phyloP scores from a whole-genome alignment of 1,284 basidiomycete species.

The Neotropicomus parvogracilis region DNA sequence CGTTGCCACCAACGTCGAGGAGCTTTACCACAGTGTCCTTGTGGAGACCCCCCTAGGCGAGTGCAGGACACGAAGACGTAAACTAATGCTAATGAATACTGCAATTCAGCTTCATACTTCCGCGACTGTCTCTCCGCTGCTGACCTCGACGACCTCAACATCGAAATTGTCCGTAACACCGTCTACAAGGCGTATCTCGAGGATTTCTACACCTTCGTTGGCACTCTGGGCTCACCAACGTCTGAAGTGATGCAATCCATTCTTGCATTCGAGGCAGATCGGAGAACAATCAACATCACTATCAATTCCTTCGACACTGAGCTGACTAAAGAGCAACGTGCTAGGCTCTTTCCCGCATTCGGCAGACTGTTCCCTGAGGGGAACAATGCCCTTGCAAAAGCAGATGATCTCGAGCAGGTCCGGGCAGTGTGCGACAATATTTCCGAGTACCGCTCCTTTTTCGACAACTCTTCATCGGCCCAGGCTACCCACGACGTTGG shows the following conservation, averaged over 20 bases:
- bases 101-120: slow-evolving; percentile 88
- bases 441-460: slow-evolving; percentile 89
- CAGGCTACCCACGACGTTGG: slow-evolving; percentile 40
- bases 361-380: slow-evolving; percentile 94
- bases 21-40: slow-evolving; percentile 94
- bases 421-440: slow-evolving; percentile 85
- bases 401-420: slow-evolving; percentile 95
- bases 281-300: slow-evolving; percentile 96
- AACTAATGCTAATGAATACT: slow-evolving; percentile 8
- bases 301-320: slow-evolving; percentile 99
- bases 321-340: slow-evolving; percentile 92
- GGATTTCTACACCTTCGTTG: slow-evolving; percentile 89
- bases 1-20: slow-evolving; percentile 98
- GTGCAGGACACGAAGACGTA: slow-evolving; percentile 27
- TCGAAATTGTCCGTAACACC: slow-evolving; percentile 99
- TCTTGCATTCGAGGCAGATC: slow-evolving; percentile 95
- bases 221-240: slow-evolving; percentile 80
- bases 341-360: slow-evolving; percentile 92
- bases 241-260: slow-evolving; percentile 87
- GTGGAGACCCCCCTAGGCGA: slow-evolving; percentile 95
- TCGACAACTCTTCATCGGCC: slow-evolving; percentile 55
- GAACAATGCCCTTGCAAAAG: slow-evolving; percentile 90
- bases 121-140: slow-evolving; percentile 91
- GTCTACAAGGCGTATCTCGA: slow-evolving; percentile 99
- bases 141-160: slow-evolving; percentile 98